Evolutionary conservation across 139 green algal genomes (phyloP).

Genomic region (Ulvella scutata): DNA sequence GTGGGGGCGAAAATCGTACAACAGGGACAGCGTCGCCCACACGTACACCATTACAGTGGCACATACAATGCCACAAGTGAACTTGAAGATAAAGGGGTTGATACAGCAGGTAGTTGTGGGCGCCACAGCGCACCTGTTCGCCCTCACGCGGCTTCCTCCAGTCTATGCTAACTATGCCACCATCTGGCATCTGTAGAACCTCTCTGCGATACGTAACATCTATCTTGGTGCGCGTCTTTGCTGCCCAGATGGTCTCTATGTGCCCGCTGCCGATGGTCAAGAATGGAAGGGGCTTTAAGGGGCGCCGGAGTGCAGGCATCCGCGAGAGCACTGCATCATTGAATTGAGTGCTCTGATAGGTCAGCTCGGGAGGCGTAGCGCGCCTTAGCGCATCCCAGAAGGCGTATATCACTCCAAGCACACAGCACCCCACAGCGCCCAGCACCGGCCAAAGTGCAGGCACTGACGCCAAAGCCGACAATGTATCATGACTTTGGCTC

Average conservation of each 20-base stretch:
- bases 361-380: slow-evolving; percentile 6
- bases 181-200: slow-evolving; percentile 53
- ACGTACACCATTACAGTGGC: no score
- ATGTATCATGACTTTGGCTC: no score
- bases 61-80: no score
- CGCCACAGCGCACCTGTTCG: not conserved
- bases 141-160: slow-evolving; percentile 14
- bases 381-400: not conserved
- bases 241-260: slow-evolving; percentile 85
- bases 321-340: slow-evolving; percentile 16
- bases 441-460: no score
- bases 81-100: no score
- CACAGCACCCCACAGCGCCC: no score
- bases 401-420: no score
- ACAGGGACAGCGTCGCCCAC: no score
- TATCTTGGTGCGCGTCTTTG: slow-evolving; percentile 37
- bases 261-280: slow-evolving; percentile 28
- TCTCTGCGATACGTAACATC: slow-evolving; percentile 54
- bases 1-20: no score
- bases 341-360: slow-evolving; percentile 14
- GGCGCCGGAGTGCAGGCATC: slow-evolving; percentile 15
- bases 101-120: no score
- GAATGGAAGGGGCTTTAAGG: slow-evolving; percentile 16
- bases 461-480: no score
- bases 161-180: slow-evolving; percentile 74